These are phyloP conservation scores for Berberis thunbergii DNA, from an alignment of 164 flowering plant genomes.

Conservation along the genomic window DNA sequence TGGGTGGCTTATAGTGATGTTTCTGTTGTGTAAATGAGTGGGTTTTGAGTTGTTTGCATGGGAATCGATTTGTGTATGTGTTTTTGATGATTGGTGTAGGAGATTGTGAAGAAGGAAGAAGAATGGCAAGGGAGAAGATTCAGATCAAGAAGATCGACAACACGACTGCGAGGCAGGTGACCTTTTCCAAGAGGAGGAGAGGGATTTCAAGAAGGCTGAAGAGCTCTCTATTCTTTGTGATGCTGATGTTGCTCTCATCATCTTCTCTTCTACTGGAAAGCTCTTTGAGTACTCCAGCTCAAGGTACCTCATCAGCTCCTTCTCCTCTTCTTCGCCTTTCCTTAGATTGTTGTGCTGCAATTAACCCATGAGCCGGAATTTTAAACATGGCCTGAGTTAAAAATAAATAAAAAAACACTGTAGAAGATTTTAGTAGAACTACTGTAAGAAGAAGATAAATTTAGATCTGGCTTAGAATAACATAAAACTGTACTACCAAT, in stretches of 20 bases:
- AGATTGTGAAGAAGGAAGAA: background rate
- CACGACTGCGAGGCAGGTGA: conserved; percentile 46
- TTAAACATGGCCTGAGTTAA: no score
- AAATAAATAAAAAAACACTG: no score
- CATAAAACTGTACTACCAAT: no score
- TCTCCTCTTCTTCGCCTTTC: background rate
- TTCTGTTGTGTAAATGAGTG: background rate
- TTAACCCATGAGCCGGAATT: no score
- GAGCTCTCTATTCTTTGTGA: conserved; percentile 59
- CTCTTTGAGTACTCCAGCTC: conserved; percentile 47
- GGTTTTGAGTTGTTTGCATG: background rate
- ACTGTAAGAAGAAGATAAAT: no score
- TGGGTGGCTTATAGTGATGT: background rate
- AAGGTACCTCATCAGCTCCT: conserved; percentile 17
- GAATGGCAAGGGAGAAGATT: conserved; percentile 49
- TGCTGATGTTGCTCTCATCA: conserved; percentile 47
- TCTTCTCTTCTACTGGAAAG: conserved; percentile 51
- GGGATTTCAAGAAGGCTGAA: conserved; percentile 60
- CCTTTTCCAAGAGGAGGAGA: conserved; percentile 57
- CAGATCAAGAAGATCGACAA: conserved; percentile 58
- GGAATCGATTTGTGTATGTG: background rate
- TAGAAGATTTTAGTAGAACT: no score
- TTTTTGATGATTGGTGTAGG: background rate
- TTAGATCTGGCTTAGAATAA: no score
- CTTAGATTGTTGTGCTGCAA: background rate